Percentiles rank a stretch among this genome's conserved stretches.
These are phyloP conservation scores for Blastocystis sp. DNA, from an alignment of 352 stramenopile species.

Conservation along the genomic window DNA sequence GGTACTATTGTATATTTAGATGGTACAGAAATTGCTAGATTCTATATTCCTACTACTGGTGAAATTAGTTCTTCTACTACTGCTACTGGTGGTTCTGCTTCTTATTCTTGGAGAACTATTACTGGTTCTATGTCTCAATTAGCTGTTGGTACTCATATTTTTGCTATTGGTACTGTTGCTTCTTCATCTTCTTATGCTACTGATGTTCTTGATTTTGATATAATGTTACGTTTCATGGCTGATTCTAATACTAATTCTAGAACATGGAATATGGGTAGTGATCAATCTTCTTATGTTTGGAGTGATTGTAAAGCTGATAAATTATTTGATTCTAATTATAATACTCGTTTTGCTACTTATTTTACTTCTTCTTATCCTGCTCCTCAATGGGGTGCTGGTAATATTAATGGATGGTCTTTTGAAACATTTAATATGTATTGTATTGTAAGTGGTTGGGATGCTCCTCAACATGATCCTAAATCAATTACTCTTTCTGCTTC, in stretches of 20 bases:
- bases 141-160: not conserved
- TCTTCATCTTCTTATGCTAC: not conserved
- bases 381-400: too few species aligned
- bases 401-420: too few species aligned
- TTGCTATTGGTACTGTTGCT: slow-evolving; percentile 4
- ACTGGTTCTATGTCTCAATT: slow-evolving; percentile 1
- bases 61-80: slow-evolving; percentile 3
- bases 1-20: slow-evolving; percentile 18
- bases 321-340: too few species aligned
- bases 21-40: not conserved
- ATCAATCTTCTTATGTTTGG: too few species aligned
- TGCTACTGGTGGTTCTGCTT: not conserved
- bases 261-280: too few species aligned
- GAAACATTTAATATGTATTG: slow-evolving; percentile 38
- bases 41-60: slow-evolving; percentile 11
- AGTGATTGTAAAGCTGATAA: too few species aligned
- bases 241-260: too few species aligned
- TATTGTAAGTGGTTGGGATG: slow-evolving; percentile 4
- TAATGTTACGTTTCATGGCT: slow-evolving; percentile 1
- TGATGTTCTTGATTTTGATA: slow-evolving; percentile 3
- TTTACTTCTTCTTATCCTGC: too few species aligned
- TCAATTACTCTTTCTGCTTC: not conserved
- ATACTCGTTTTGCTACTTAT: too few species aligned
- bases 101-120: not conserved
- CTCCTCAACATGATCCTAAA: not conserved